Base-by-base conservation (phyloP, 306 rosid genomes). In the Cajanus cajan region DNA sequence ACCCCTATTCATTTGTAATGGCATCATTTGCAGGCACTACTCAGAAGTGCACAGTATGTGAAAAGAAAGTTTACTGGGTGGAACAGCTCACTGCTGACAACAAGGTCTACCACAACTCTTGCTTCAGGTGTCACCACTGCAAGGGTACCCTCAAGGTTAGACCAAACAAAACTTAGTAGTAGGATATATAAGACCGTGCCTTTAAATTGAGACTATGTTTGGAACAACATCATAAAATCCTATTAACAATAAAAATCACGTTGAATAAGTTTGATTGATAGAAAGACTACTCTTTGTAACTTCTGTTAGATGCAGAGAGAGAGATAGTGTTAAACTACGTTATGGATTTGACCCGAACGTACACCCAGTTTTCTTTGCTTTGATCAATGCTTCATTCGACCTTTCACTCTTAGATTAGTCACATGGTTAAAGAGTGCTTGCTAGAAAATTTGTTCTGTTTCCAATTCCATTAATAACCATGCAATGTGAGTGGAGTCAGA, bases 111-210 rank as follows among this genome's bases (percentile, higher is more conserved):
- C 99, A 95, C 83, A 93, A 90, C 73, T 90, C 92, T 34, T 95
- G 99, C 82, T 95, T 95, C 83, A 93, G 90, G 82, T 95, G 99
- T 80, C 96, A 91, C 82, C 99, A 95, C 79, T 95, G 99, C 90
- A 95, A 93, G 85, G 91, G 97, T 52, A 93, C 98, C 81, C 98
- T 95, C 84, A 93, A 91, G 99, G 99, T 77, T 1, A 59, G 63
- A 62, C 16, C 43, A 39, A 22, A 24, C 57, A 39, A 6, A 39
- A 39, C 2, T 4, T 16, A 19, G 7, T 0, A 16, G 14, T 8
- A 13, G 15, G 11, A 34, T 34, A 34, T 28, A 9, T 16, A 33
- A 6, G 2, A 11, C 12, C 76, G n/a, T 43, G 47, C 61, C 73
- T 77, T 79, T 64, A 25, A 7, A 14, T 64, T 67, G 8, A 15